A percentile compares a stretch with the other conserved stretches of the same genome.
phyloP scores from a whole-genome alignment of 2,329 filamentous ascomycete species.

The Hypomyces rosellus region DNA sequence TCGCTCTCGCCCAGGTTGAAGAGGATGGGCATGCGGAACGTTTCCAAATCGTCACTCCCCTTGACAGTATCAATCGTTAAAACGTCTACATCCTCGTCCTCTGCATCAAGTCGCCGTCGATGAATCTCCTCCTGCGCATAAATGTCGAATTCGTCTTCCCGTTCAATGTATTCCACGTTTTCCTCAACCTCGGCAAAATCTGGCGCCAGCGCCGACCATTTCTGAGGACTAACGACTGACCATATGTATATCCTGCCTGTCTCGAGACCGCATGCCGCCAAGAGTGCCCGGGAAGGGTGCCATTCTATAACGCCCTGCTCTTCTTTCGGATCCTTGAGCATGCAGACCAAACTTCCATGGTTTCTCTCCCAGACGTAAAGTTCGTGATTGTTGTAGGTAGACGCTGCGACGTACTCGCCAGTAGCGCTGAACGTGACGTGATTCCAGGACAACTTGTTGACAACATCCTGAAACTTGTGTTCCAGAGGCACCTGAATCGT shows the following conservation, averaged over 20 bases:
- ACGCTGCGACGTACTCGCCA: constrained; percentile 92
- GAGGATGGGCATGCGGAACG: constrained; percentile 91
- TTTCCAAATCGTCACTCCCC: constrained; percentile 51
- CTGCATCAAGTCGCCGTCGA: constrained; percentile 79
- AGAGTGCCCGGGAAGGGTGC: constrained; percentile 82
- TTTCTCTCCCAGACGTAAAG: constrained; percentile 97
- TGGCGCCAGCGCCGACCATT: constrained; percentile 93
- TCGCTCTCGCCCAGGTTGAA: constrained; percentile 90
- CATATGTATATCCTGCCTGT: constrained; percentile 92
- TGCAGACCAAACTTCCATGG: constrained; percentile 90
- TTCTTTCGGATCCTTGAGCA: constrained; percentile 93
- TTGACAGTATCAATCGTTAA: constrained; percentile 66
- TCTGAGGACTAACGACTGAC: constrained; percentile 90
- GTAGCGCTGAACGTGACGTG: constrained; percentile 92
- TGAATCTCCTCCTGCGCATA: constrained; percentile 92
- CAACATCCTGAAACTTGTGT: constrained; percentile 97
- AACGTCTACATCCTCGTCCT: constrained; percentile 92
- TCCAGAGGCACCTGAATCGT: constrained; percentile 86
- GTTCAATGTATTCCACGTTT: constrained; percentile 93
- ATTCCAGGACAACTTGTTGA: constrained; percentile 93
- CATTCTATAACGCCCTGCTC: constrained; percentile 96
- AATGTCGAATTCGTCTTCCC: constrained; percentile 96
- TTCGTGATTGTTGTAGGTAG: constrained; percentile 97
- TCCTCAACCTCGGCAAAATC: constrained; percentile 98
- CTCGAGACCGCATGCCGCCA: constrained; percentile 88